Base-by-base conservation (phyloP, 164 flowering plant genomes). In the Kingdonia uniflora region DNA sequence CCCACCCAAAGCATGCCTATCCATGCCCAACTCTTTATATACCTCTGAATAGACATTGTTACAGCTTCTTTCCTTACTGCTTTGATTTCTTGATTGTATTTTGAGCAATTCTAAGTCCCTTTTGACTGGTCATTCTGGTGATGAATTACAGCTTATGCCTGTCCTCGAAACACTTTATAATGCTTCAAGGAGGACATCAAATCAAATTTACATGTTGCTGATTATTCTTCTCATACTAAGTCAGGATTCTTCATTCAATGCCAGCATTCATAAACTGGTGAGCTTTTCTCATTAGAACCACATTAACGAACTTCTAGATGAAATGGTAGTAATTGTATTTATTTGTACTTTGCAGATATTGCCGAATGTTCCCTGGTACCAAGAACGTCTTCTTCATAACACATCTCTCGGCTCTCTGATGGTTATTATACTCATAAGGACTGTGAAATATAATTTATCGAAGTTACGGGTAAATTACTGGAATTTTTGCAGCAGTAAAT, bases 191-290 rank as follows among this genome's bases (percentile, higher is more conserved):
- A 82, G 82, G 74, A 75, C 95, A 5, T 71, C 99, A 29, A 94
- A 86, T 76, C 97, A 88, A 51, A 94, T 94, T 46, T 94, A 88
- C 71, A 92, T 94, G 92, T 61, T 94, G 76, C 74, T 94, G 80
- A 84, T 94, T 62, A 76, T 88, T 49, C 87, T 94, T 70, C 97
- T 94, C 26, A 94, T 94, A 51, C 86, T 94, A 15, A 94, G 99
- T 71, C 99, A 94, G 69, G 97, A 94, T 74, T 86, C 97, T 42
- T 81, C 99, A 55, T 88, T 94, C 68, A 88, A 82, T 72, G 87
- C 95, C 41, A 82, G 89, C 73, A 75, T 86, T 55, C 95, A 94
- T 78, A 88, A 88, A 69, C 69, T 84, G 94, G 99, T 94, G 75
- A 75, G 63, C 13, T 20, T 44, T 23, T 37, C 56, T 40, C 35